phyloP scores from a whole-genome alignment of 139 green algal genomes.

The Closterium sp. region DNA sequence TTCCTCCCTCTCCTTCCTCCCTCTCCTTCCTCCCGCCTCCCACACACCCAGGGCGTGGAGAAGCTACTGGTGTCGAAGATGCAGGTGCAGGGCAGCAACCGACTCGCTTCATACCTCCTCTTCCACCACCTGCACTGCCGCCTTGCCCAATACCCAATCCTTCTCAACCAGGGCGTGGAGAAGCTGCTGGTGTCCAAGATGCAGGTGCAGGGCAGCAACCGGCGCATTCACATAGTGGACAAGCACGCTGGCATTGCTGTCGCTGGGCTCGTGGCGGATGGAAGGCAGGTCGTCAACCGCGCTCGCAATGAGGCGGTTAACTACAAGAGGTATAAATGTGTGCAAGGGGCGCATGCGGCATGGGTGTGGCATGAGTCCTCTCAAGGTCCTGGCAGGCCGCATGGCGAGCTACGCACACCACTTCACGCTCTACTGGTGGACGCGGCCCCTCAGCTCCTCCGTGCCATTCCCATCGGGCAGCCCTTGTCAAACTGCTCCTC shows the following conservation, averaged over 20 bases:
- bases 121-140: no score
- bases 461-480: no score
- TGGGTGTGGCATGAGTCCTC: constrained; percentile 68
- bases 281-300: constrained; percentile 80
- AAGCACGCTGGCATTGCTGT: constrained; percentile 29
- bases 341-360: no score
- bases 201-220: constrained; percentile 66
- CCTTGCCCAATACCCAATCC: no score
- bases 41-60: constrained; percentile 76
- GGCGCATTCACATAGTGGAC: background rate
- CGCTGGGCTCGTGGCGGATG: constrained; percentile 55
- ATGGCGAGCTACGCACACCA: constrained; percentile 89
- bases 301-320: constrained; percentile 69
- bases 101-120: background rate
- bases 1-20: background rate
- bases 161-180: constrained; percentile 74
- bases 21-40: background rate
- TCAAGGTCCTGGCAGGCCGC: constrained; percentile 85
- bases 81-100: constrained; percentile 85
- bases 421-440: constrained; percentile 91
- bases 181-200: constrained; percentile 96
- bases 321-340: background rate
- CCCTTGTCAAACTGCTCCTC: no score
- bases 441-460: no score
- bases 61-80: constrained; percentile 96